Percentiles rank a stretch among this genome's conserved stretches.
phyloP scores from a whole-genome alignment of 345 rosid genomes.

The Crucihimalaya himalaica region DNA sequence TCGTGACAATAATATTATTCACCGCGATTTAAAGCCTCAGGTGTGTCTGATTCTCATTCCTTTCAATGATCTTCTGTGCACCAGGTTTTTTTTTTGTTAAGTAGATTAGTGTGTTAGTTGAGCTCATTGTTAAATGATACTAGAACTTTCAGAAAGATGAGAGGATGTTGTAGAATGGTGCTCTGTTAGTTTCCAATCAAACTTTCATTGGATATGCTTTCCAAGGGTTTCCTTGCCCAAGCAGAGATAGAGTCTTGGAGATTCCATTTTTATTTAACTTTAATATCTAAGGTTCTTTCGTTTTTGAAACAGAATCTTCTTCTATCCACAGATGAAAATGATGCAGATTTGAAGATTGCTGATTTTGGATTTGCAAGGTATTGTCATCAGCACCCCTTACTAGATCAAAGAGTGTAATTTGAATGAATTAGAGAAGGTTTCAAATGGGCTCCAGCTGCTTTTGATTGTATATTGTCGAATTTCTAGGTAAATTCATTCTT shows the following conservation, averaged over 20 bases:
- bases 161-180: background rate
- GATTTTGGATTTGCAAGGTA: conserved; percentile 99
- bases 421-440: conserved; percentile 38
- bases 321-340: conserved; percentile 62
- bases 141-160: background rate
- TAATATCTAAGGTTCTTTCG: conserved; percentile 40
- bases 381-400: conserved; percentile 32
- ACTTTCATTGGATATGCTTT: background rate
- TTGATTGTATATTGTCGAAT: conserved; percentile 32
- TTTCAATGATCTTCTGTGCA: conserved; percentile 3
- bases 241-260: conserved; percentile 1
- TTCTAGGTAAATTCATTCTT: conserved; percentile 32
- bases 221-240: background rate
- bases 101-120: background rate
- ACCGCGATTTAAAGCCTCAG: conserved; percentile 98
- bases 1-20: conserved; percentile 90
- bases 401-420: conserved; percentile 38
- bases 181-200: background rate
- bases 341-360: conserved; percentile 71
- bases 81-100: background rate
- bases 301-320: conserved; percentile 87
- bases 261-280: conserved; percentile 8
- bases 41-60: conserved; percentile 44
- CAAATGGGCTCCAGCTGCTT: conserved; percentile 41
- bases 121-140: background rate